Conservation (phyloP, 805 yeast genomes). For the Candida tallmaniae region DNA sequence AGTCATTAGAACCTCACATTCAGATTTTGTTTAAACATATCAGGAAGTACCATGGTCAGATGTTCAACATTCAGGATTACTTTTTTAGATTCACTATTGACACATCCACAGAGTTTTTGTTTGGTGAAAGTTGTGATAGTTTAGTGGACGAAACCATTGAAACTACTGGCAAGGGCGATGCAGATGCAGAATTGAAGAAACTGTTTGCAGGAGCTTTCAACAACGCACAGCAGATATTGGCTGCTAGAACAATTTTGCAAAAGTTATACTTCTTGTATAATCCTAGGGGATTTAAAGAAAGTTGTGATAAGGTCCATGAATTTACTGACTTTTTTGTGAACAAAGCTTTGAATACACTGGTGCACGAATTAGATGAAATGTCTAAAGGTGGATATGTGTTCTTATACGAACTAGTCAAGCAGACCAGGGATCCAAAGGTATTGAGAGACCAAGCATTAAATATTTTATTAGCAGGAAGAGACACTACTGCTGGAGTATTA, state of each 20-base stretch:
- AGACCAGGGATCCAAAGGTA: slow-evolving; percentile 30
- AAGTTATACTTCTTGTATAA: slow-evolving; percentile 23
- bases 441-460: slow-evolving; percentile 37
- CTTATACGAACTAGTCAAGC: slow-evolving; percentile 36
- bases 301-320: slow-evolving; percentile 23
- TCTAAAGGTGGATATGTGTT: slow-evolving; percentile 28
- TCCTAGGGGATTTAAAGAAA: slow-evolving; percentile 16
- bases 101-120: slow-evolving; percentile 38
- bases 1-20: slow-evolving; percentile 36
- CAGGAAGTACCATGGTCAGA: slow-evolving; percentile 18
- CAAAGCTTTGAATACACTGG: slow-evolving; percentile 24
- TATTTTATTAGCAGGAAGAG: slow-evolving; percentile 40
- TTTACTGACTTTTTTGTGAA: slow-evolving; percentile 27
- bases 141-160: slow-evolving; percentile 23
- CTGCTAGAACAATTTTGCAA: slow-evolving; percentile 22
- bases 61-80: slow-evolving; percentile 34
- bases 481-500: slow-evolving; percentile 38
- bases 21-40: slow-evolving; percentile 31
- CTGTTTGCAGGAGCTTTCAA: slow-evolving; percentile 34
- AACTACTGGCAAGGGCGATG: slow-evolving; percentile 11
- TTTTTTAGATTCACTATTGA: slow-evolving; percentile 38
- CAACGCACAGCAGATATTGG: slow-evolving; percentile 25
- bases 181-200: slow-evolving; percentile 24
- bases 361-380: slow-evolving; percentile 22
- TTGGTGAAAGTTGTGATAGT: slow-evolving; percentile 34